Evolutionary conservation across 225 moss, liverwort and hornwort species (phyloP), one percentile per base, ranked within the genome.

Genomic region (Bryum argenteum): DNA sequence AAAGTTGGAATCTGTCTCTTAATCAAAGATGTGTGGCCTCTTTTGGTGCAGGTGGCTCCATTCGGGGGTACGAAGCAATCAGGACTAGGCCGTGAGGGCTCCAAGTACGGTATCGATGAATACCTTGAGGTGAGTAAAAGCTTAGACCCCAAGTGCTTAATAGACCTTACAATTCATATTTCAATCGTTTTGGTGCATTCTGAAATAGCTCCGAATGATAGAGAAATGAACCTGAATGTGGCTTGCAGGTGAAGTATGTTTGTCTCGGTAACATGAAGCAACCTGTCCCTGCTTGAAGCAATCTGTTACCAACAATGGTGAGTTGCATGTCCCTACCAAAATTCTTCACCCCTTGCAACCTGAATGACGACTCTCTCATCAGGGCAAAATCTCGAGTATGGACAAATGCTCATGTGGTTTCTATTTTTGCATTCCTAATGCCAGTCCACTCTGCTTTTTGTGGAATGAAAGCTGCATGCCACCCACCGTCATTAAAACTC

Each of bases 31-130:
- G 23, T 65, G 23, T 54, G 38, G 15, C 16, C 54, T 55, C 33
- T 7, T 19, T 54, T 66, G 67, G 43, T 73, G 21, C 54, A 96
- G 96, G 96, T 93, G 73, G 96, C 93, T 63, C 96, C 96, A 22
- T 96, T 96, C 71, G 93, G 96, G 69, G 96, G 96, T 33, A 81
- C 73, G 44, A 93, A 96, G 79, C 90, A 96, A 75, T 96, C 91
- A 59, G 96, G 96, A 56, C 86, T 93, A 63, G 96, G 96, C 43
- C 83, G 96, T 60, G 96, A 93, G 68, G 96, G 96, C 41, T 93
- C 96, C 11, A 91, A 90, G 77, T 96, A 93, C 69, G 96, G 96
- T 18, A 79, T 93, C 42, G 96, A 91, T 64, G 96, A 93, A 62
- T 96, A 93, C 70, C 67, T 90, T 42, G 96, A 93, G 96, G 96